Conservation (phyloP, 2,329 filamentous ascomycete species). For the Calonectria naviculata region DNA sequence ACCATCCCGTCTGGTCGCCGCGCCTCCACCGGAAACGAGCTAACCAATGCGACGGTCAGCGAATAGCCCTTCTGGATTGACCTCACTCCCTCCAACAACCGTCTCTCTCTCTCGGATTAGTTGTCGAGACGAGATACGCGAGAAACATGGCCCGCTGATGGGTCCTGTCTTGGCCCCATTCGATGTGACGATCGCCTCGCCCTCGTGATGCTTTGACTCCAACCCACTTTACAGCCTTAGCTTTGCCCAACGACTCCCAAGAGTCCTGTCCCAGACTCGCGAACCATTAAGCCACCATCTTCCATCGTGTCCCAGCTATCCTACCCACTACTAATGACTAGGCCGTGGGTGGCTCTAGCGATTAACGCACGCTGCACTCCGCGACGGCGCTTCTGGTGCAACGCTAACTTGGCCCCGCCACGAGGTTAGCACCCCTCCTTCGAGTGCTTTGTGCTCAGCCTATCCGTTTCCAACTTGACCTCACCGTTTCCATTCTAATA, state of each 20-base stretch:
- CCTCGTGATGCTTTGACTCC: conserved; percentile 36
- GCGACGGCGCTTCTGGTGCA: conserved; percentile 26
- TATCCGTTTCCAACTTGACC: conserved; percentile 7
- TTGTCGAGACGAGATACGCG: conserved; percentile 38
- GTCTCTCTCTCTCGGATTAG: conserved; percentile 16
- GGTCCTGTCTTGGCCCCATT: conserved; percentile 7
- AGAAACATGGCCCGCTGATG: conserved; percentile 37
- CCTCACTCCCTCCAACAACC: conserved; percentile 19
- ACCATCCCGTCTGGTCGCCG: conserved; percentile 26
- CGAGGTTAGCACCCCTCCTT: conserved; percentile 25
- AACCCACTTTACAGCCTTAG: conserved; percentile 23
- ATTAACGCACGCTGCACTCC: conserved; percentile 31
- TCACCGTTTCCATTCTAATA: conserved; percentile 2
- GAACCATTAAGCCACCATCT: conserved; percentile 38
- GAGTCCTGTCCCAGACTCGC: conserved; percentile 15
- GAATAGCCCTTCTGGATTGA: neutral
- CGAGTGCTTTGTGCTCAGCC: conserved; percentile 17
- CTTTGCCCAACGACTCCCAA: conserved; percentile 25
- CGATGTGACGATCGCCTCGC: conserved; percentile 18
- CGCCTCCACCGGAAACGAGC: conserved; percentile 28
- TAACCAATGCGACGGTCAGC: conserved; percentile 7
- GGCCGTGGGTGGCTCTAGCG: conserved; percentile 14
- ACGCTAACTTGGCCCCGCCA: conserved; percentile 28
- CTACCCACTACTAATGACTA: neutral
- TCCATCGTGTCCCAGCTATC: conserved; percentile 7